Evolutionary conservation across 164 flowering plant species (phyloP).

Genomic region (Chimonanthus praecox): DNA sequence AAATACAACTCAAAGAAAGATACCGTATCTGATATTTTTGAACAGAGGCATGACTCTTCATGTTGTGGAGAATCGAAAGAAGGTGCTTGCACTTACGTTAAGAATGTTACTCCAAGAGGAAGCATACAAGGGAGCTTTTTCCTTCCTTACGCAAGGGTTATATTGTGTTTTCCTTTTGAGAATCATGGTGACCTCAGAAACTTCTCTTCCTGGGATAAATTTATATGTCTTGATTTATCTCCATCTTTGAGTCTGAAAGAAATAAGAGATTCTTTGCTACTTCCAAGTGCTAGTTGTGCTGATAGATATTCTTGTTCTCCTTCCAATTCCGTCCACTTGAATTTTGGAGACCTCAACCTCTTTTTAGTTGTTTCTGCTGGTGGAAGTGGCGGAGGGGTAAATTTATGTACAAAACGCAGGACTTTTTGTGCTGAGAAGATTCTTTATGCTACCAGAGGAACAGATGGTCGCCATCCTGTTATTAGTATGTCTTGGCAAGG

Average conservation of each 20-base stretch:
- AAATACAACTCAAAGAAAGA: constrained; percentile 8
- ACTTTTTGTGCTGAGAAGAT: constrained; percentile 41
- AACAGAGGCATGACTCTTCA: constrained; percentile 17
- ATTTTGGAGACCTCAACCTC: constrained; percentile 42
- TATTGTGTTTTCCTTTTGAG: constrained; percentile 63
- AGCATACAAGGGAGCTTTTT: constrained; percentile 42
- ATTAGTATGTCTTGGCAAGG: constrained; percentile 77
- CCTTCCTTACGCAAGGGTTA: constrained; percentile 55
- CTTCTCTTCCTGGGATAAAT: constrained; percentile 47
- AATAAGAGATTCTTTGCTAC: constrained; percentile 11
- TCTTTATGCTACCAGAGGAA: constrained; percentile 31
- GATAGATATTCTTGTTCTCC: constrained; percentile 24
- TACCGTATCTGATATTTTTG: constrained; percentile 15
- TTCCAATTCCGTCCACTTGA: constrained; percentile 48
- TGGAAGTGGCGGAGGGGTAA: constrained; percentile 15
- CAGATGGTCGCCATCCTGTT: constrained; percentile 27
- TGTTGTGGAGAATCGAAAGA: constrained; percentile 19
- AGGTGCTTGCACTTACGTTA: constrained; percentile 11
- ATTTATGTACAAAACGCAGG: constrained; percentile 8
- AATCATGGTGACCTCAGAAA: constrained; percentile 21
- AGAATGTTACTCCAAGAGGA: constrained; percentile 25
- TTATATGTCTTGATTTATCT: constrained; percentile 63
- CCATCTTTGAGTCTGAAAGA: constrained; percentile 28
- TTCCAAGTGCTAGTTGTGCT: constrained; percentile 20
- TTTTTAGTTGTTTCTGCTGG: constrained; percentile 34